phyloP scores from a whole-genome alignment of 2,329 filamentous ascomycete species.

The Cordyceps javanica region DNA sequence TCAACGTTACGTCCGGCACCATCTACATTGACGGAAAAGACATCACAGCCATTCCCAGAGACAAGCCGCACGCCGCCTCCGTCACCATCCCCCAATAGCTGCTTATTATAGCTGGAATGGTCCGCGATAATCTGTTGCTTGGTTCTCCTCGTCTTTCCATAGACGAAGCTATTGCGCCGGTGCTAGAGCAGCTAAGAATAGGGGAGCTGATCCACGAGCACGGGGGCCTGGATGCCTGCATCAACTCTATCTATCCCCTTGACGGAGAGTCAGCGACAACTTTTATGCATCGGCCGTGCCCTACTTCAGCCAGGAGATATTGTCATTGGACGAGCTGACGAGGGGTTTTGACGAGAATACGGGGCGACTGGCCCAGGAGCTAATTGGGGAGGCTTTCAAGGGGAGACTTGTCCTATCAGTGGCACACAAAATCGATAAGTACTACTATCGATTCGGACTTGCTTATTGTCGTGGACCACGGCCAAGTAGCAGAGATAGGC shows the following conservation, averaged over 20 bases:
- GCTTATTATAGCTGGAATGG: neutral
- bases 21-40: neutral
- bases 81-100: neutral
- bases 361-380: conserved; percentile 20
- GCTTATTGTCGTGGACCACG: conserved; percentile 15
- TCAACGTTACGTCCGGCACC: conserved; percentile 1
- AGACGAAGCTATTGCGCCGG: neutral
- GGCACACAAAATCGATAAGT: conserved; percentile 29
- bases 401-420: conserved; percentile 42
- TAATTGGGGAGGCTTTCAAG: conserved; percentile 29
- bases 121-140: neutral
- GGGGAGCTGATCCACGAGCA: neutral
- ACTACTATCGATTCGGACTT: conserved; percentile 33
- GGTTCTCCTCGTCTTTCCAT: neutral
- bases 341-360: conserved; percentile 14
- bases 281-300: conserved; percentile 2
- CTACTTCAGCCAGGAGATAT: neutral
- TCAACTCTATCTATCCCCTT: neutral
- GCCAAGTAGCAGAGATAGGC: conserved; percentile 14
- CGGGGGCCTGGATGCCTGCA: neutral
- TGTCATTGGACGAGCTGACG: conserved; percentile 8
- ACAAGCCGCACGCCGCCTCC: neutral
- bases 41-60: neutral
- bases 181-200: neutral
- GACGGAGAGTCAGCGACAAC: neutral